Evolutionary conservation across 2,329 filamentous ascomycete species (phyloP).

Genomic region (Passalora sequoiae): DNA sequence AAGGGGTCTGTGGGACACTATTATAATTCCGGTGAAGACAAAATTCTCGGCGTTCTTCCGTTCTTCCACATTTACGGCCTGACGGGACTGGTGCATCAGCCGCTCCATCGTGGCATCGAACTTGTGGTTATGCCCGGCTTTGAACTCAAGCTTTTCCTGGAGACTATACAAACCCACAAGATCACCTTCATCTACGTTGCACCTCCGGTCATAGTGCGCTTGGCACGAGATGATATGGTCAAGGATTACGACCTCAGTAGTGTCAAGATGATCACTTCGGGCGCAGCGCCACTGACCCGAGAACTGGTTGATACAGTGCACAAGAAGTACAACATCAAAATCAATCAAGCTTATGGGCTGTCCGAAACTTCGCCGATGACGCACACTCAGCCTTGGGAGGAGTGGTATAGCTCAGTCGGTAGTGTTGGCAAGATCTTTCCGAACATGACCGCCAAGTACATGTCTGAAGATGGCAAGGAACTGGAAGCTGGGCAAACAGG

Average conservation of each 20-base stretch:
- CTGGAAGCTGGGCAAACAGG: constrained; percentile 57
- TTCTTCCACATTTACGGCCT: constrained; percentile 91
- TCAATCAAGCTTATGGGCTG: constrained; percentile 87
- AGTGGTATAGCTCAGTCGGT: constrained; percentile 73
- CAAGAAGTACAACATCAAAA: constrained; percentile 64
- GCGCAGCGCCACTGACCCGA: constrained; percentile 76
- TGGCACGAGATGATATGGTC: constrained; percentile 73
- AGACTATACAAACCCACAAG: constrained; percentile 65
- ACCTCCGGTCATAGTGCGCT: constrained; percentile 73
- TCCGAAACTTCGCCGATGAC: constrained; percentile 52
- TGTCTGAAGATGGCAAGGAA: constrained; percentile 56
- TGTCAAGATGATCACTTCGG: constrained; percentile 77
- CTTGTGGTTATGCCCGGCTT: constrained; percentile 72
- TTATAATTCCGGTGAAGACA: constrained; percentile 54
- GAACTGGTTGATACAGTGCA: constrained; percentile 75
- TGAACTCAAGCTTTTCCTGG: constrained; percentile 72
- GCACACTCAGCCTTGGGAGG: constrained; percentile 55
- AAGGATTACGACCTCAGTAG: constrained; percentile 75
- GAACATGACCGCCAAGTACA: constrained; percentile 76
- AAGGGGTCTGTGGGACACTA: constrained; percentile 49
- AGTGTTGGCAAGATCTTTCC: constrained; percentile 72
- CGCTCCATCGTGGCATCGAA: constrained; percentile 60
- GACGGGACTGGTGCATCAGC: constrained; percentile 65
- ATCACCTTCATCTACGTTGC: constrained; percentile 78
- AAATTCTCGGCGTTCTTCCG: constrained; percentile 71